Evolutionary conservation across 257 asterid species (phyloP).

Genomic region (Solanum pimpinellifolium): DNA sequence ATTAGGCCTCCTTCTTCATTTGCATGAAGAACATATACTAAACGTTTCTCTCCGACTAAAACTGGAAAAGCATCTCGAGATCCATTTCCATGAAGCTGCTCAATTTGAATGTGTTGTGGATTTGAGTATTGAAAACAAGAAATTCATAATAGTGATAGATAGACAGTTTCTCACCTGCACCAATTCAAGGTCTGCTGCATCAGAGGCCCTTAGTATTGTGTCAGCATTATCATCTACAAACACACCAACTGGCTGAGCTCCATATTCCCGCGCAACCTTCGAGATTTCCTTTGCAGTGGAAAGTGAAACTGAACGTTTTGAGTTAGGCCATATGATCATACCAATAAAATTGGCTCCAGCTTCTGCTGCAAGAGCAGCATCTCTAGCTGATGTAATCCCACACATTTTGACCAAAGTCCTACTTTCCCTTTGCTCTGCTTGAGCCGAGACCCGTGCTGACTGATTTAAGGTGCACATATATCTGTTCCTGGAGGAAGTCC

Average conservation of each 20-base stretch:
- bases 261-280: conserved; percentile 51
- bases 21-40: conserved; percentile 86
- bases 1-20: conserved; percentile 61
- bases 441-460: conserved; percentile 15
- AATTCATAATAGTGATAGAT: not conserved
- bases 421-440: conserved; percentile 12
- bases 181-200: conserved; percentile 64
- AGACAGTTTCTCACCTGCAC: conserved; percentile 53
- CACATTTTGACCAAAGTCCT: conserved; percentile 85
- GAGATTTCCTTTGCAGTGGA: conserved; percentile 82
- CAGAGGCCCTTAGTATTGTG: conserved; percentile 58
- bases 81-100: conserved; percentile 89
- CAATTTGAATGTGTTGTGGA: not conserved
- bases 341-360: conserved; percentile 92
- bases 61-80: conserved; percentile 64
- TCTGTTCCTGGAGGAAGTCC: conserved; percentile 13
- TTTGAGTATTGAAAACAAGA: conserved; percentile 1
- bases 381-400: conserved; percentile 81
- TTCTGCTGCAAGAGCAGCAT: conserved; percentile 92
- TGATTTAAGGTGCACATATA: conserved; percentile 18
- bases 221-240: conserved; percentile 84
- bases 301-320: conserved; percentile 75
- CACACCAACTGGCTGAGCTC: conserved; percentile 92
- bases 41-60: conserved; percentile 33
- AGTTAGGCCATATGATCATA: conserved; percentile 93